Evolutionary conservation across 129 eudicot genomes (phyloP).

Genomic region (Erigeron canadensis): DNA sequence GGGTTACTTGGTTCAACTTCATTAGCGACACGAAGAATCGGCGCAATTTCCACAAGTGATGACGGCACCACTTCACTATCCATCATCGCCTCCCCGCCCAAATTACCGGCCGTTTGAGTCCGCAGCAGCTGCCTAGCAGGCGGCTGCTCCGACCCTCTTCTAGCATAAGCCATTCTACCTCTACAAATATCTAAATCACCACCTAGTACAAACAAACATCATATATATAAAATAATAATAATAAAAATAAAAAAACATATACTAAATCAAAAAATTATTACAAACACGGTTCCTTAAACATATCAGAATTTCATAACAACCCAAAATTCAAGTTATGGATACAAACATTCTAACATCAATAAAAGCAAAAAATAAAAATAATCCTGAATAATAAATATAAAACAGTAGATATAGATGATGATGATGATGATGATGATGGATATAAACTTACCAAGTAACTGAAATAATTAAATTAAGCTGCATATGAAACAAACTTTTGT

Average conservation of each 20-base stretch:
- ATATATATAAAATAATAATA: background rate
- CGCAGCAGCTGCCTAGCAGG: conserved; percentile 59
- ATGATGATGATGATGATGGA: conserved; percentile 6
- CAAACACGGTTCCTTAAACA: conserved; percentile 5
- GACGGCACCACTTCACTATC: conserved; percentile 97
- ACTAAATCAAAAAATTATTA: background rate
- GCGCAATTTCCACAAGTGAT: conserved; percentile 81
- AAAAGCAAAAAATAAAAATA: background rate
- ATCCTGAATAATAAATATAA: background rate
- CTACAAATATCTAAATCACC: conserved; percentile 33
- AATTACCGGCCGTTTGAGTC: conserved; percentile 82
- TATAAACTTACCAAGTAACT: conserved; percentile 28
- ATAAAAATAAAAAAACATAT: background rate
- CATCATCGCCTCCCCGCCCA: conserved; percentile 73
- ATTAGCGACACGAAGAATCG: conserved; percentile 94
- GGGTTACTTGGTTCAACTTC: conserved; percentile 81
- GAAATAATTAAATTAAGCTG: conserved; percentile 11
- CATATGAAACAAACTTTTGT: background rate
- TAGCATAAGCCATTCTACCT: conserved; percentile 64
- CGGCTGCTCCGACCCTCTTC: conserved; percentile 60
- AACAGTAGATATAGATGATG: background rate
- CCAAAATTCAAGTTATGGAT: background rate
- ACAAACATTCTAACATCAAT: background rate
- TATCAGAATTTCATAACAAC: conserved; percentile 1
- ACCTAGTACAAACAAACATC: conserved; percentile 22